A percentile compares a stretch with the other conserved stretches of the same genome.
Conservation (phyloP, 768 basidiomycete genomes). For the Leccinum longicurvipes region DNA sequence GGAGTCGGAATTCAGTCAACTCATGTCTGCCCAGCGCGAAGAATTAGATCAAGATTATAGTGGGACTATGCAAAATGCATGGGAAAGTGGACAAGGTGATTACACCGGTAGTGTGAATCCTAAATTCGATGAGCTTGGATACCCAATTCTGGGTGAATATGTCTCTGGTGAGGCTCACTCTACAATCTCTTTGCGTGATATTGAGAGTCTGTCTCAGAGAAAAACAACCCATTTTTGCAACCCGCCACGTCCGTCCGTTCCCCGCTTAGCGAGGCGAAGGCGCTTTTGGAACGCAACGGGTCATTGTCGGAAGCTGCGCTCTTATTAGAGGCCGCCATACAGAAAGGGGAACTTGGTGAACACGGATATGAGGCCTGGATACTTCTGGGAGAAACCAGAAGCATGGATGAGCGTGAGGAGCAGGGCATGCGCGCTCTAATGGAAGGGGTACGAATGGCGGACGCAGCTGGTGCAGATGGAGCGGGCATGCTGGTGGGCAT, state of each 20-base stretch:
- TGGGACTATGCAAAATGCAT: constrained; percentile 57
- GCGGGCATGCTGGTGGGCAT: constrained; percentile 70
- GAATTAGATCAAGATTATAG: constrained; percentile 65
- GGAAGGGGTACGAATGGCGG: constrained; percentile 67
- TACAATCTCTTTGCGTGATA: neutral
- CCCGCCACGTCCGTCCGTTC: constrained; percentile 46
- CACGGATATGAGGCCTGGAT: constrained; percentile 91
- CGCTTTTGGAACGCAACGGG: constrained; percentile 72
- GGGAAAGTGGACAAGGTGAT: constrained; percentile 55
- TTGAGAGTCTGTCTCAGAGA: constrained; percentile 44
- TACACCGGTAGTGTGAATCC: constrained; percentile 33
- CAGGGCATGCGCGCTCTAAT: constrained; percentile 75
- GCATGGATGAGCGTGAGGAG: constrained; percentile 87
- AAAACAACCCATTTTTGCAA: constrained; percentile 67
- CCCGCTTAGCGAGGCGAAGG: constrained; percentile 67
- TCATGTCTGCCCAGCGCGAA: constrained; percentile 67
- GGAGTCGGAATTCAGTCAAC: constrained; percentile 80
- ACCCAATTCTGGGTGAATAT: constrained; percentile 72
- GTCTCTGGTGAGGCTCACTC: constrained; percentile 60
- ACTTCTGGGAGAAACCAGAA: constrained; percentile 82
- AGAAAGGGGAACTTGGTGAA: constrained; percentile 74
- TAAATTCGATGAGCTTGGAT: constrained; percentile 67
- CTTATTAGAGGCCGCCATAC: constrained; percentile 88
- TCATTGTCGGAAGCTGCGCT: constrained; percentile 85
- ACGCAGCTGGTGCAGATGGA: constrained; percentile 59